phyloP scores from a whole-genome alignment of 176 grass and related monocot genomes.

The Oryza punctata region DNA sequence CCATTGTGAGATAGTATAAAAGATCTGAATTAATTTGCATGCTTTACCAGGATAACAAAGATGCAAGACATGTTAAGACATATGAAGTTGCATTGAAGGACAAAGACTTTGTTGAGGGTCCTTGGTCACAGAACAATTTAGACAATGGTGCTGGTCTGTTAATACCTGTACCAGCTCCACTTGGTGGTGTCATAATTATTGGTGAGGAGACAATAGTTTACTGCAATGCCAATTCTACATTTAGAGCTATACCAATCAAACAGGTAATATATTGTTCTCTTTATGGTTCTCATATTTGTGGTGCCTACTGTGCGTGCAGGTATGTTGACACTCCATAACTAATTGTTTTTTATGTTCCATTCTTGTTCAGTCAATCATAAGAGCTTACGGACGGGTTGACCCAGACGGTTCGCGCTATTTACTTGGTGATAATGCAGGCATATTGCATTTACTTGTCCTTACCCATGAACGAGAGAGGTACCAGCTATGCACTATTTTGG shows the following conservation, averaged over 20 bases:
- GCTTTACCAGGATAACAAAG: slow-evolving; percentile 83
- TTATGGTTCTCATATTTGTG: slow-evolving; percentile 2
- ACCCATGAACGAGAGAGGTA: slow-evolving; percentile 95
- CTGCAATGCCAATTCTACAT: slow-evolving; percentile 75
- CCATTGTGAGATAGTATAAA: not conserved
- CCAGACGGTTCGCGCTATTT: slow-evolving; percentile 96
- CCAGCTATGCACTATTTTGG: slow-evolving; percentile 25
- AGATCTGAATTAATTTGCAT: slow-evolving; percentile 17
- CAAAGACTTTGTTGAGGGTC: slow-evolving; percentile 93
- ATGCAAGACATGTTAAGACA: slow-evolving; percentile 97
- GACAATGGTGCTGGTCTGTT: slow-evolving; percentile 91
- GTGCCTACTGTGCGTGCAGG: slow-evolving; percentile 1
- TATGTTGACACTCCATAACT: not conserved
- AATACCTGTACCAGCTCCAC: slow-evolving; percentile 88
- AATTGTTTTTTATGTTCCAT: slow-evolving; percentile 24
- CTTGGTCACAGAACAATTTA: slow-evolving; percentile 96
- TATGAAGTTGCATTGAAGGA: slow-evolving; percentile 96
- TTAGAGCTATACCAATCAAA: slow-evolving; percentile 99
- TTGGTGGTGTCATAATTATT: slow-evolving; percentile 95
- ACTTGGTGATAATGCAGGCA: slow-evolving; percentile 89
- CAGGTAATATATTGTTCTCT: slow-evolving; percentile 48
- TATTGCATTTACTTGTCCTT: slow-evolving; percentile 95
- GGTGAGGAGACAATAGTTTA: slow-evolving; percentile 97
- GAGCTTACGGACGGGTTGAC: slow-evolving; percentile 95
- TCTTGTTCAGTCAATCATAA: slow-evolving; percentile 79